Evolutionary conservation across 768 basidiomycete genomes (phyloP).

Genomic region (Naematelia aurantialba): DNA sequence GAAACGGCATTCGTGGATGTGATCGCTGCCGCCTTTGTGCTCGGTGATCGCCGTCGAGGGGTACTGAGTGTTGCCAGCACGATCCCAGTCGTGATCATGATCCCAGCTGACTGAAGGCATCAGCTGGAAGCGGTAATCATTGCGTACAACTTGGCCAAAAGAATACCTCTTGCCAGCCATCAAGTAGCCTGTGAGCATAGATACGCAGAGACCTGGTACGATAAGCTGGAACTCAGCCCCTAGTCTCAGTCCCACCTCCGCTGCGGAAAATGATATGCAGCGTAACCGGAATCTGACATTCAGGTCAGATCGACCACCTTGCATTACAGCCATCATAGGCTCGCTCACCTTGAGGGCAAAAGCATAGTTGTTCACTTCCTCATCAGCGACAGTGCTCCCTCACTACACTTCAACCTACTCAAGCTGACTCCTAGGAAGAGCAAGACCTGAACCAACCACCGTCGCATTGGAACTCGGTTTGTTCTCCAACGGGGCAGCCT

Average conservation of each 20-base stretch:
- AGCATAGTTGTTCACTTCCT: conserved; percentile 69
- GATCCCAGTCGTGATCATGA: conserved; percentile 67
- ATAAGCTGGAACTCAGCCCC: too few relatives aligned
- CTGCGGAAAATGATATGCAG: conserved; percentile 81
- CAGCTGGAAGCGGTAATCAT: not conserved
- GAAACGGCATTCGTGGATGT: not conserved
- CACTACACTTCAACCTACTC: conserved; percentile 19
- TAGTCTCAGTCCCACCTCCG: conserved; percentile 59
- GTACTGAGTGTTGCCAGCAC: conserved; percentile 67
- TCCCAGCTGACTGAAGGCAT: conserved; percentile 58
- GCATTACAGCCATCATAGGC: not conserved
- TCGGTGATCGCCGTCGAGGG: conserved; percentile 30
- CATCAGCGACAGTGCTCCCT: not conserved
- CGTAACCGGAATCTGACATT: conserved; percentile 64
- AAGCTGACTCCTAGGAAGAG: conserved; percentile 65
- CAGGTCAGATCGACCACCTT: not conserved
- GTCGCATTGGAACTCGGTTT: conserved; percentile 63
- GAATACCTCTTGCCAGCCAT: conserved; percentile 63
- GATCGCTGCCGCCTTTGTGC: not conserved
- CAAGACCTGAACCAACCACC: conserved; percentile 70
- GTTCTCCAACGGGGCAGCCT: conserved; percentile 58
- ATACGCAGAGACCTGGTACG: conserved; percentile 71
- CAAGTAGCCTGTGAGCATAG: conserved; percentile 68
- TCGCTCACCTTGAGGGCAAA: conserved; percentile 54
- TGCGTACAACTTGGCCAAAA: conserved; percentile 57